phyloP scores from a whole-genome alignment of 169 alveolate species.

The Eimeria brunetti region DNA sequence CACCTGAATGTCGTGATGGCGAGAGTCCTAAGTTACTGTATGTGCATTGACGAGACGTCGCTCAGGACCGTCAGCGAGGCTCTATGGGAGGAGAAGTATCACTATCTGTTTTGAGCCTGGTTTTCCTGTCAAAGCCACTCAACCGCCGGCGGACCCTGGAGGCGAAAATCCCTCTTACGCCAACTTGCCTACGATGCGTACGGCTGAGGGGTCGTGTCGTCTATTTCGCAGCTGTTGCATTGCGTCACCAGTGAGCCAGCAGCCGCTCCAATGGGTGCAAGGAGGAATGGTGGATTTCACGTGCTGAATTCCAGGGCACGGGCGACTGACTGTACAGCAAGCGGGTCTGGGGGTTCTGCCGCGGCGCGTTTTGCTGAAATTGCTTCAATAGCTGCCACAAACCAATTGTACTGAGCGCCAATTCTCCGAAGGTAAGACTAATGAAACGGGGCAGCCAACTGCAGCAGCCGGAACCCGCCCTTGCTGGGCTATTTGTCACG shows the following conservation, averaged over 20 bases:
- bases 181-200: conserved; percentile 16
- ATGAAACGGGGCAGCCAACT: conserved; percentile 86
- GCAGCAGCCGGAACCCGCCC: conserved; percentile 36
- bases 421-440: conserved; percentile 84
- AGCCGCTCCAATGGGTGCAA: conserved; percentile 12
- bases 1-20: conserved; percentile 54
- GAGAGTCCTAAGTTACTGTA: conserved; percentile 67
- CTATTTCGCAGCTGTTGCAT: neutral
- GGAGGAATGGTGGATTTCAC: conserved; percentile 65
- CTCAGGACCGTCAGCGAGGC: conserved; percentile 79
- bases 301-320: conserved; percentile 50
- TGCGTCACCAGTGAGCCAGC: neutral
- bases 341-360: conserved; percentile 56
- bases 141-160: conserved; percentile 54
- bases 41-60: conserved; percentile 71
- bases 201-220: neutral
- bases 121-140: conserved; percentile 80
- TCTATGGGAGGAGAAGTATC: conserved; percentile 89
- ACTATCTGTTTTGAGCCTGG: conserved; percentile 93
- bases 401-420: conserved; percentile 82
- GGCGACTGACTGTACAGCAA: conserved; percentile 33
- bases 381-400: no score
- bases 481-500: neutral
- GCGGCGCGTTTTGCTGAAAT: conserved; percentile 46
- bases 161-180: conserved; percentile 54